A percentile compares a stretch with the other conserved stretches of the same genome.
phyloP scores from a whole-genome alignment of 179 eudicot genomes.

The Spergularia azorica region DNA sequence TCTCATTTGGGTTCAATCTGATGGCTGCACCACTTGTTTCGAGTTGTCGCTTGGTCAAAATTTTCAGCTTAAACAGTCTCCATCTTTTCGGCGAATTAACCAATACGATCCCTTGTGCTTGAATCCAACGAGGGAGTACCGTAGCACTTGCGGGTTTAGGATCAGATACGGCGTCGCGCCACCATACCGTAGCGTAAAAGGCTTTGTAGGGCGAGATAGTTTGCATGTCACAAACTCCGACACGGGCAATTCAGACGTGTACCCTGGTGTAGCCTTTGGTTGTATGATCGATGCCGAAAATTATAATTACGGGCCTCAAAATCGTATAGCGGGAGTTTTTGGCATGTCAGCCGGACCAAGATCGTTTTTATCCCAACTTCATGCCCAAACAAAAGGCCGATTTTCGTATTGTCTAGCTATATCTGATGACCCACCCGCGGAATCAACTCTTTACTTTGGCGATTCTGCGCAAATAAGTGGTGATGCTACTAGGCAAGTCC shows the following conservation, averaged over 20 bases:
- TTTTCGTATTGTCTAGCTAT: constrained; percentile 13
- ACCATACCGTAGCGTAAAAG: neutral
- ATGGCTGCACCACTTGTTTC: constrained; percentile 20
- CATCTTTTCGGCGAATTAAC: neutral
- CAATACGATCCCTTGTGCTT: neutral
- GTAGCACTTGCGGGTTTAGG: neutral
- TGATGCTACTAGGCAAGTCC: constrained; percentile 3
- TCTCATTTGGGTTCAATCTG: constrained; percentile 22
- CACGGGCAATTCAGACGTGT: neutral
- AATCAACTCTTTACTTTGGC: constrained; percentile 16
- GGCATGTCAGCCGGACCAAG: constrained; percentile 16
- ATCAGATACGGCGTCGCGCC: neutral
- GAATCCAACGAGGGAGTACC: neutral
- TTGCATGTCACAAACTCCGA: neutral
- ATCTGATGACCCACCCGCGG: neutral
- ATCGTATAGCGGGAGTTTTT: constrained; percentile 9
- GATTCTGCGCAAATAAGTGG: constrained; percentile 17
- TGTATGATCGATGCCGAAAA: constrained; percentile 5
- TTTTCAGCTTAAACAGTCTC: neutral
- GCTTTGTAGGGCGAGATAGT: constrained; percentile 4
- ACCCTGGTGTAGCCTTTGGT: constrained; percentile 11
- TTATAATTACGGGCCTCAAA: neutral
- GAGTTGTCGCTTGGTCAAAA: too few species aligned
- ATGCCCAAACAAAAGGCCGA: constrained; percentile 6
- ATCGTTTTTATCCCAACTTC: constrained; percentile 20